Evolutionary conservation across 768 basidiomycete genomes (phyloP), one percentile per base, ranked within the genome.

Genomic region (Rhodotorula graminis): DNA sequence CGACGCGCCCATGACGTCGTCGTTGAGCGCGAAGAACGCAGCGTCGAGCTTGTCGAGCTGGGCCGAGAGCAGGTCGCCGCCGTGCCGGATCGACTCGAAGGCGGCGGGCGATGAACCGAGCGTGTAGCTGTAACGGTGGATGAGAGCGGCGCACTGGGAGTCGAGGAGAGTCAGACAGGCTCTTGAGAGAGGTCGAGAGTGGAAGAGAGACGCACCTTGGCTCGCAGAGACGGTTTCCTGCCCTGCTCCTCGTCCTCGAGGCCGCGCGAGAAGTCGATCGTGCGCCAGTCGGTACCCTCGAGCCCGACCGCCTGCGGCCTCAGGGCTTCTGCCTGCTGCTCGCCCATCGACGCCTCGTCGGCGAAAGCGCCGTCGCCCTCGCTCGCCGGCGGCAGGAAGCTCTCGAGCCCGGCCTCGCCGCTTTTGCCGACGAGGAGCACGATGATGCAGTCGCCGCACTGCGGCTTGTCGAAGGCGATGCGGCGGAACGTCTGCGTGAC

Each of bases 361-460:
- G 21, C 23, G 23, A 3, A 40, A 25, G 4, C 12, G 10, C 21
- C 19, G 19, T 37, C 37, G 37, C 37, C 37, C 37, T 37, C 37
- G 37, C 37, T 37, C 37, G 9, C 37, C 37, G 37, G 37, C 37
- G 83, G 83, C 7, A 84, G 74, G 74, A 84, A 81, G 10, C 82
- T 81, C 18, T 78, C 76, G 6, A 84, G 70, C 8, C 83, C 83
- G 11, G 75, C 71, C 16, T 75, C 69, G 10, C 82, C 80, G 72
- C 81, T 82, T 4, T 75, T 70, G 16, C 77, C 61, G 18, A 82
- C 69, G 42, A 84, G 77, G 1, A 81, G 79, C 3, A 77, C 66
- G 46, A 83, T 79, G 14, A 82, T 44, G 65, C 82, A 82, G 62
- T 83, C 83, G n/a, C 83, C 83, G 74, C 83, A 83, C 15, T 59